Base-by-base conservation (phyloP, 306 rosid genomes). In the Trifolium subterraneum region DNA sequence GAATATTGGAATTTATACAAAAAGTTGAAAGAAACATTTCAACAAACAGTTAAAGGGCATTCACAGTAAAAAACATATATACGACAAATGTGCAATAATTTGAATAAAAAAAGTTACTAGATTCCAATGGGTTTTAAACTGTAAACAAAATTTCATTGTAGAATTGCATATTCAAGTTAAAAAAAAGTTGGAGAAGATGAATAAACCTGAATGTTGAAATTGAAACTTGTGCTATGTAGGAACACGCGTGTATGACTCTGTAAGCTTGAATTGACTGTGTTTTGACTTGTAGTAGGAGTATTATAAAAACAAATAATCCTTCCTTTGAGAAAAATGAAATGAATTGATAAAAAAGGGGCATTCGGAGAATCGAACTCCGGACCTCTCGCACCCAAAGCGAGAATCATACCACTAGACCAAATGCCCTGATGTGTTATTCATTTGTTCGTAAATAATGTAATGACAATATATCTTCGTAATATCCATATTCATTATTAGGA, bases 31-130 rank as follows among this genome's bases (percentile, higher is more conserved):
- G 60, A 54, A 54, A 54, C 60, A 54, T 54, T 54, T 54, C 60
- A 54, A 19, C 60, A 54, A 54, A 54, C 60, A 54, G 7, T 54
- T 54, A 10, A 54, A 10, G 29, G 60, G 31, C 60, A 54, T 54
- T 54, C 23, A 9, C 0, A 5, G 2, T 8, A 19, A 19, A 19
- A 22, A 5, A 0, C 27, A 52, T 8, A 8, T 9, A 52, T 52
- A 8, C 29, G 9, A 52, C 2, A 52, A 52, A 52, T 18, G 12
- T 10, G 2, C 19, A 18, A 18, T 3, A 2, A 0, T 0, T 51
- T 8, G 25, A 51, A 51, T 51, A 19, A 8, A 2, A 4, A 45
- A 39, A 39, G 4, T 39, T 9, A 39, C 13, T 39, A 39, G 4
- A 10, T 39, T 39, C 44, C 10, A 39, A 39, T 39, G 11, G 44